Base-by-base conservation (phyloP, 441 rosid species). In the Adansonia madagascariensis region DNA sequence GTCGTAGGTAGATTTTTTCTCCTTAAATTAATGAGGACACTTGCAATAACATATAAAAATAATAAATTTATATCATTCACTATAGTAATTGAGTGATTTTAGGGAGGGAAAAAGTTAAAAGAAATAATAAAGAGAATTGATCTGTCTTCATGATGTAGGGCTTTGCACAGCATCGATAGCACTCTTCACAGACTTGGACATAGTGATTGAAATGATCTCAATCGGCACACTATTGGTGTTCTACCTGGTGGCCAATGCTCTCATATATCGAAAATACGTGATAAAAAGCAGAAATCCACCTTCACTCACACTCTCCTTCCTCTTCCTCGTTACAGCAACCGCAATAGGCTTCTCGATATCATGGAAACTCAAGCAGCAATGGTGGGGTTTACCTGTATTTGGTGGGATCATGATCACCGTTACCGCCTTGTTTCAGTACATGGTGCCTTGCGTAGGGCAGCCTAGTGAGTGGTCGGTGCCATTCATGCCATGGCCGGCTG, bases 401-500 rank as follows among this genome's bases (percentile, higher is more conserved):
- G 80, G 89, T 0, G 81, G 81, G 12, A 52, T 84, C 52, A 75
- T 81, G 67, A 8, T 90, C 27, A 78, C 61, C 18, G 20, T 78
- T 63, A 89, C 95, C 11, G 77, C 84, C 5, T 53, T 79, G 22
- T 93, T 88, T 77, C 94, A 86, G 24, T 62, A 77, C 85, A 70
- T 43, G 76, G 77, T 82, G 9, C 87, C 90, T 12, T 76, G 41
- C 17, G 9, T 64, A 12, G 0, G 50, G 55, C 79, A 74, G 65
- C 39, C 84, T 4, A 71, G 74, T 24, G 89, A 82, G 68, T 94
- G 97, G 98, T 81, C 91, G 0, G 97, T 94, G 31, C 97, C 98
- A 5, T 75, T 89, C 52, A 94, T 94, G 98, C 98, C 98, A 6
- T 94, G 97, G 97, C 97, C 95, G 2, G 94, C 97, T 0, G 94